phyloP scores from a whole-genome alignment of 2,329 filamentous ascomycete species.

The Xylariaceae sp. region DNA sequence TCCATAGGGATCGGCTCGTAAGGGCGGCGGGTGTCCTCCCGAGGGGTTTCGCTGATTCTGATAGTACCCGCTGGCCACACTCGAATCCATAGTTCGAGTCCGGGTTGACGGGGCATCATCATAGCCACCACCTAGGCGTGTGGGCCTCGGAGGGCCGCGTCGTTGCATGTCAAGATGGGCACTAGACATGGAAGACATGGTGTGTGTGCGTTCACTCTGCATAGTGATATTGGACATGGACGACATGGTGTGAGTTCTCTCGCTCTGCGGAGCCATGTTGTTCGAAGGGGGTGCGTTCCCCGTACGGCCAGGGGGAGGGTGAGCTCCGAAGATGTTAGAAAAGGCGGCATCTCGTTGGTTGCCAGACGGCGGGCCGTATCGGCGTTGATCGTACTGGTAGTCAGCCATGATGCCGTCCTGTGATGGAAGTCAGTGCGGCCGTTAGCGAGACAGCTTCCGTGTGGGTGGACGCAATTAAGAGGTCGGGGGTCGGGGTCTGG shows the following conservation, averaged over 20 bases:
- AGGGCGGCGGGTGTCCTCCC: constrained; percentile 38
- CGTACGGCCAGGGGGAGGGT: constrained; percentile 80
- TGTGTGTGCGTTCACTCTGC: constrained; percentile 67
- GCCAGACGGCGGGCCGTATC: constrained; percentile 49
- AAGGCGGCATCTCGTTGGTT: constrained; percentile 89
- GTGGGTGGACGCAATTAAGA: constrained; percentile 11
- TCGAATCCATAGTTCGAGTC: constrained; percentile 41
- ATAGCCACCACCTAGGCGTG: constrained; percentile 33
- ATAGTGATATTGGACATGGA: constrained; percentile 62
- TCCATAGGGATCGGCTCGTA: constrained; percentile 35
- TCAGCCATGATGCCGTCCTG: constrained; percentile 52
- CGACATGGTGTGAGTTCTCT: constrained; percentile 75
- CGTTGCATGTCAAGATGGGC: constrained; percentile 52
- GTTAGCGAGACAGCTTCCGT: constrained; percentile 20
- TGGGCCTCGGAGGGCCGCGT: constrained; percentile 52
- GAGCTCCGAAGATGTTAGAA: constrained; percentile 87
- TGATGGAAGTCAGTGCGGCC: constrained; percentile 26
- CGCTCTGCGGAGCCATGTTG: constrained; percentile 49
- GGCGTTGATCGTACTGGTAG: constrained; percentile 51
- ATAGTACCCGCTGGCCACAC: constrained; percentile 48
- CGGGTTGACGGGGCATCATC: constrained; percentile 36
- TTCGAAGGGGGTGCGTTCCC: constrained; percentile 80
- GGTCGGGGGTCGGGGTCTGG: background rate
- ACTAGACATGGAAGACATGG: constrained; percentile 69
- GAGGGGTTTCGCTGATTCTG: constrained; percentile 49